Percentiles rank a stretch among this genome's conserved stretches.
These are phyloP conservation scores for Dictyostelium capitatum DNA, from an alignment of 78 protist genomes.

Conservation along the genomic window DNA sequence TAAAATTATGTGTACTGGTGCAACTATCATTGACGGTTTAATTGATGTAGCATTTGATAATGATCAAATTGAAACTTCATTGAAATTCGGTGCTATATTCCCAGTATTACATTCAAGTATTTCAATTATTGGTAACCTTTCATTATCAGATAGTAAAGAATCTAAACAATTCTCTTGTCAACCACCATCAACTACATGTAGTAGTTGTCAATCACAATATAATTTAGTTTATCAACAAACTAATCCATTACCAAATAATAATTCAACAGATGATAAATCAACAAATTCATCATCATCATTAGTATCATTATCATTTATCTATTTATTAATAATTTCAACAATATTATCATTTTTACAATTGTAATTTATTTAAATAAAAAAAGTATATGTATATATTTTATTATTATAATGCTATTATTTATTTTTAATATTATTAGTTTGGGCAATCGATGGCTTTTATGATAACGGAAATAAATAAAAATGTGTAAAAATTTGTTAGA, in stretches of 20 bases:
- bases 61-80: not conserved
- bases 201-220: not conserved
- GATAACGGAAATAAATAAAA: no score
- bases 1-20: not conserved
- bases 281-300: not conserved
- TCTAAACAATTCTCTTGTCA: constrained; percentile 18
- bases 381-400: no score
- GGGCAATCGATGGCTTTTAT: no score
- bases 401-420: no score
- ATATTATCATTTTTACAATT: not conserved
- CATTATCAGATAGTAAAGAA: constrained; percentile 4
- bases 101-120: not conserved
- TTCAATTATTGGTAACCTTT: constrained; percentile 1
- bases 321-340: constrained; percentile 20
- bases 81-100: not conserved
- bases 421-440: no score
- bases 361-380: not conserved
- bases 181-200: not conserved
- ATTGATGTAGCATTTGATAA: not conserved
- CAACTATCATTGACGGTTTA: constrained; percentile 4
- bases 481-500: no score
- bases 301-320: not conserved
- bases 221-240: constrained; percentile 53
- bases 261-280: constrained; percentile 3
- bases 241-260: not conserved